Base-by-base conservation (phyloP, 1,139 yeast species). In the Suhomyces wounanorum region DNA sequence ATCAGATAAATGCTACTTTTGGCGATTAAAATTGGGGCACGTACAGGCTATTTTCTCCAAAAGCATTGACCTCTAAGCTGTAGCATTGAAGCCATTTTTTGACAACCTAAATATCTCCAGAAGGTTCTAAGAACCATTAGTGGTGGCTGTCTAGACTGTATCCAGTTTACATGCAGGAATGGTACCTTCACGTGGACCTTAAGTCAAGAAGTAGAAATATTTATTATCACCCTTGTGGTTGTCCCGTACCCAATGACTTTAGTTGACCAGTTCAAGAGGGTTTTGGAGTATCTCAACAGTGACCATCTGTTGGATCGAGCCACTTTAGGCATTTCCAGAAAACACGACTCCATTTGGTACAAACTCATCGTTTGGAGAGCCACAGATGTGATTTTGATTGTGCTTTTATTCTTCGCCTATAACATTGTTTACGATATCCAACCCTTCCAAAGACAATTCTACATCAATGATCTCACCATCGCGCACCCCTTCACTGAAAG, bases 381-480 rank as follows among this genome's bases (percentile, higher is more conserved):
- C n/a, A 71, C 84, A 1, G 95, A 87, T 62, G 62, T 79, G 10
- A 44, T 80, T 0, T 68, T 80, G 8, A 59, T 83, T 7, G 70
- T 71, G 0, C 49, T 77, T 0, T 67, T 85, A 13, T 63, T 74
- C 45, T 56, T 78, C 1, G 49, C 78, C 5, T 84, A 79, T 60
- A 65, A 71, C 45, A 60, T 81, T n/a, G 72, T 79, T 14, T 76
- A 75, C 55, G 58, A 65, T 50, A 70, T 82, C 40, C 68, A 75
- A 49, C 95, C 94, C 3, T 87, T 85, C 62, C 81, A 87, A 65
- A 73, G 94, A 61, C 92, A 87, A 59, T 89, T 89, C 61, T 77
- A 56, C 51, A 53, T 74, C 31, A 63, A 66, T 54, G 78, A 77
- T 57, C 54, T 68, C 50, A 65, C 76, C 11, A 71, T 81, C 26